phyloP scores from a whole-genome alignment of 164 flowering plant genomes.

The Nymphaea thermarum region DNA sequence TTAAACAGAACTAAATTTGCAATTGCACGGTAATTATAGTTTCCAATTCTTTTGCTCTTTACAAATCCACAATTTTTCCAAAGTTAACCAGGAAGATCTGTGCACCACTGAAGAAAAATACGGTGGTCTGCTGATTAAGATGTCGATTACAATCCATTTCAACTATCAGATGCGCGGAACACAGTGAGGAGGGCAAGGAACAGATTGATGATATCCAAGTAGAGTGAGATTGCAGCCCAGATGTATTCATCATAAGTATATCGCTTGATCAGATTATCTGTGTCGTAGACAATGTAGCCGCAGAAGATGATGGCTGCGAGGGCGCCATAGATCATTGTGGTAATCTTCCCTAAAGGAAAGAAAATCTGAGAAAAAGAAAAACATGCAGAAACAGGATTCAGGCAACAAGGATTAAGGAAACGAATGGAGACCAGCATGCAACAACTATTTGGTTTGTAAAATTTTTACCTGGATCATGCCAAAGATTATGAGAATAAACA shows the following conservation, averaged over 20 bases:
- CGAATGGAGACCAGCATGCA: no score
- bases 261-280: constrained; percentile 83
- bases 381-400: neutral
- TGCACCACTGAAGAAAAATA: no score
- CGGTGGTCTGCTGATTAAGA: no score
- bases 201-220: constrained; percentile 75
- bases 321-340: constrained; percentile 61
- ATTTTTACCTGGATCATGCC: constrained; percentile 3
- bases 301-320: constrained; percentile 74
- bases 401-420: neutral
- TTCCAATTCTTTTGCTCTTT: no score
- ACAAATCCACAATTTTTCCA: no score
- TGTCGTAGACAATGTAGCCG: constrained; percentile 79
- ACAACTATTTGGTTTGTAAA: no score
- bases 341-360: constrained; percentile 58
- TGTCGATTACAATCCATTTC: neutral
- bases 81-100: no score
- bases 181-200: constrained; percentile 50
- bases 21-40: no score
- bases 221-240: constrained; percentile 74
- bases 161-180: constrained; percentile 27
- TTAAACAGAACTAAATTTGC: no score
- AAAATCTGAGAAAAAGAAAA: constrained; percentile 28
- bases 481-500: constrained; percentile 15
- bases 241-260: constrained; percentile 75